Evolutionary conservation across 768 basidiomycete species (phyloP), one percentile per base, ranked within the genome.

Genomic region (Boletus tomentosulus): DNA sequence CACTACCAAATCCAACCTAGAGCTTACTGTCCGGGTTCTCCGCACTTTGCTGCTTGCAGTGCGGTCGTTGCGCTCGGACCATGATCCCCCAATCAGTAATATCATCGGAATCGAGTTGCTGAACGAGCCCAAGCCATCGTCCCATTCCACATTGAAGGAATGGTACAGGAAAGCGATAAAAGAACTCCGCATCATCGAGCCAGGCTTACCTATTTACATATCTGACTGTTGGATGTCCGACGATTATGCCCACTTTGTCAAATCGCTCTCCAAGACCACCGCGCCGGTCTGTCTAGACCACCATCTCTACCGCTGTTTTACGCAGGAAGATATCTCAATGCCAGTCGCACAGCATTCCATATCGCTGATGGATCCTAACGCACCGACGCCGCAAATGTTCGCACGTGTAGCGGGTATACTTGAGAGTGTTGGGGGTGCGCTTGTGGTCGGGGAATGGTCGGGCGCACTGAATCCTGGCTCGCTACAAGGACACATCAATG

Each of bases 241-340:
- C 27, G 71, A 79, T 50, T 92, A 89, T 59, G 76, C 83, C 15
- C 71, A 76, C 9, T 87, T 79, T 61, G 71, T 83, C 61, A 68
- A 68, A 24, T 63, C 71, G 6, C 69, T 72, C 57, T 44, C 66
- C 44, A 10, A 60, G 53, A 28, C 62, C 25, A 51, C 73, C 53
- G 62, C 61, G 15, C 80, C 82, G 28, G 72, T 84, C 19, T 82
- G 86, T 13, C 72, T 92, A 38, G 91, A 93, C 66, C 87, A 91
- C 59, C 91, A 92, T 63, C 77, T 92, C 22, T 93, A 92, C 63
- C 81, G 91, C 25, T 90, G 88, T 67, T 90, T 91, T 66, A 87
- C 87, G 0, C 56, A 66, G 0, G 71, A 71, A 1, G 91, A 93
- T 66, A 78, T 69, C 16, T 55, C 66, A 1, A 82, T 80, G 3